These are phyloP conservation scores for Trypanosoma congolense DNA, from an alignment of 208 protist species.

Conservation along the genomic window DNA sequence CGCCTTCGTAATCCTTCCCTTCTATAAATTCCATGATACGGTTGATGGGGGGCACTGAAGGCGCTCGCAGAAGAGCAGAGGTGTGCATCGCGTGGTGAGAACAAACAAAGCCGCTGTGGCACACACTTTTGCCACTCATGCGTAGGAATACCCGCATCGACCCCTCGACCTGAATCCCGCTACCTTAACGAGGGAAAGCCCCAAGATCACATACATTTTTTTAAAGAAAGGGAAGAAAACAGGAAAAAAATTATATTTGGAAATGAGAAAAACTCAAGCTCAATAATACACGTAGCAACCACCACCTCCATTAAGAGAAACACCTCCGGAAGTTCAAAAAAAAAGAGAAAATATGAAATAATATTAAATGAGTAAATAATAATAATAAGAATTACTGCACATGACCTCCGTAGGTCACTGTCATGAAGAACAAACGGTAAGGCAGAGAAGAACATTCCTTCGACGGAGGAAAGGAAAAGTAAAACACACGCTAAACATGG, in stretches of 20 bases:
- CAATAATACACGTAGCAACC: conserved; percentile 7
- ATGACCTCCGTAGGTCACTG: too few species aligned
- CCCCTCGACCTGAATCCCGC: too few species aligned
- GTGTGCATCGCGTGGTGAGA: background rate
- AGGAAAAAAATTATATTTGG: background rate
- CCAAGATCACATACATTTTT: too few species aligned
- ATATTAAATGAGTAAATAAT: conserved; percentile 11
- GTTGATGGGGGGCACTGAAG: background rate
- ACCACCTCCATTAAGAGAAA: conserved; percentile 20
- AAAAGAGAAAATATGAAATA: conserved; percentile 13
- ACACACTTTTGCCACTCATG: too few species aligned
- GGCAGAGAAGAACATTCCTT: too few species aligned
- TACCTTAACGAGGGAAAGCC: too few species aligned
- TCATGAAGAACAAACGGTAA: too few species aligned
- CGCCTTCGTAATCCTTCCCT: conserved; percentile 26
- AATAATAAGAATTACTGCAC: conserved; percentile 11
- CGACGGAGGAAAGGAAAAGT: too few species aligned
- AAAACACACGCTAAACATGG: too few species aligned
- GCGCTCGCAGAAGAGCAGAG: background rate
- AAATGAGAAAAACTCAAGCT: background rate
- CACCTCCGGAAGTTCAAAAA: conserved; percentile 1
- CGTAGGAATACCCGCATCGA: too few species aligned
- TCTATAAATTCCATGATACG: conserved; percentile 20
- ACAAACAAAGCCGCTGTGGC: too few species aligned
- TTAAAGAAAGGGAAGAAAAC: too few species aligned